Conservation (phyloP, 2,329 filamentous ascomycete species). For the Xylaria sp. region DNA sequence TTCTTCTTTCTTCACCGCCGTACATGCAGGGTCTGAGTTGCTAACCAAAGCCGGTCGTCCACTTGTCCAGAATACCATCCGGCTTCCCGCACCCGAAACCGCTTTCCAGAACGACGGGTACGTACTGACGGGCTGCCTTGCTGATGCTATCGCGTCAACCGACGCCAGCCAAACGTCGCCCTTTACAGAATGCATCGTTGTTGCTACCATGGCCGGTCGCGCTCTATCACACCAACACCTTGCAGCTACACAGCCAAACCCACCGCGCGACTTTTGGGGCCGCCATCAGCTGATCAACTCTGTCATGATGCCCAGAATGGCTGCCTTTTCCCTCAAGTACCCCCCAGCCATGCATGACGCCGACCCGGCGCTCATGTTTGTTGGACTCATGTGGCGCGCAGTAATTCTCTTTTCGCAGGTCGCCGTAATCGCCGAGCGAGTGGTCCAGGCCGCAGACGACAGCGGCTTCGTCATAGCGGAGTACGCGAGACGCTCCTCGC, state of each 20-base stretch:
- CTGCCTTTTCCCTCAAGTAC: slow-evolving; percentile 20
- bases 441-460: slow-evolving; percentile 16
- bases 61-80: slow-evolving; percentile 49
- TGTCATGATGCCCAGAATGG: slow-evolving; percentile 22
- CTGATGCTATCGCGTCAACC: slow-evolving; percentile 45
- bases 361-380: slow-evolving; percentile 23
- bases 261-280: slow-evolving; percentile 23
- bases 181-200: slow-evolving; percentile 24
- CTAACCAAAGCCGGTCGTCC: slow-evolving; percentile 15
- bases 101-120: slow-evolving; percentile 52
- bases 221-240: slow-evolving; percentile 25
- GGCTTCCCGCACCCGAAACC: slow-evolving; percentile 51
- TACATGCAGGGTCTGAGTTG: background rate
- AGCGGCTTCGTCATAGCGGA: slow-evolving; percentile 18
- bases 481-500: slow-evolving; percentile 20
- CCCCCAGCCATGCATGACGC: slow-evolving; percentile 19
- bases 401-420: slow-evolving; percentile 21
- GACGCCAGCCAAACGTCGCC: slow-evolving; percentile 20
- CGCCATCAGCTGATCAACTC: slow-evolving; percentile 21
- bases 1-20: background rate
- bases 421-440: slow-evolving; percentile 14
- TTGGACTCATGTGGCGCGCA: slow-evolving; percentile 25
- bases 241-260: slow-evolving; percentile 20
- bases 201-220: slow-evolving; percentile 26
- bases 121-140: slow-evolving; percentile 45